Percentiles rank a stretch among this genome's conserved stretches.
These are phyloP conservation scores for Cladochytrium tenue DNA, from an alignment of 371 early-diverging fungal species.

Conservation along the genomic window DNA sequence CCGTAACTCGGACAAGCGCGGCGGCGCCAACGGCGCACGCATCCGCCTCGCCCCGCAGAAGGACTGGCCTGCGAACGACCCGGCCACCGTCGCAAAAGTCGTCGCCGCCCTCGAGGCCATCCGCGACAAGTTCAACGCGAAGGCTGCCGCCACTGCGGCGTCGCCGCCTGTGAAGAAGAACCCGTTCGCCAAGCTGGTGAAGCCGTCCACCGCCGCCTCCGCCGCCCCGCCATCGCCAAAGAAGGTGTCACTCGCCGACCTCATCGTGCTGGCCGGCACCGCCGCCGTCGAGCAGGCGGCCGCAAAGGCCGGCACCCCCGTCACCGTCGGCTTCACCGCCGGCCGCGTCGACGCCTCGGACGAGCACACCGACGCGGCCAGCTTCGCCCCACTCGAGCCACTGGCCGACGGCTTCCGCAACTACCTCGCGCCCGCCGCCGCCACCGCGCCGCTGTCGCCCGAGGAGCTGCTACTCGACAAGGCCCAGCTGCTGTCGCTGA, in stretches of 20 bases:
- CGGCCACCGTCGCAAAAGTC: neutral
- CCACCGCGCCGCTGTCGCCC: neutral
- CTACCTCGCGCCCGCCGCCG: neutral
- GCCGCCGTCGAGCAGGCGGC: slow-evolving; percentile 25
- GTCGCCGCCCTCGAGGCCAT: slow-evolving; percentile 9
- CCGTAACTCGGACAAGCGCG: slow-evolving; percentile 27
- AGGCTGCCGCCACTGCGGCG: neutral
- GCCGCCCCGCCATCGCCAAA: neutral
- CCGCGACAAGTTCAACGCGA: slow-evolving; percentile 7
- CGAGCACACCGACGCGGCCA: slow-evolving; percentile 19
- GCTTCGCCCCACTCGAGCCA: slow-evolving; percentile 21
- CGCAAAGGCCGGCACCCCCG: slow-evolving; percentile 8
- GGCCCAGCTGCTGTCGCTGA: slow-evolving; percentile 17
- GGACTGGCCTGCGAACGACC: slow-evolving; percentile 24
- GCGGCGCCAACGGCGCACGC: slow-evolving; percentile 33
- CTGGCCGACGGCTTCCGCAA: slow-evolving; percentile 23
- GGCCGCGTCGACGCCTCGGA: slow-evolving; percentile 18
- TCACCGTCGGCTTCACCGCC: slow-evolving; percentile 18
- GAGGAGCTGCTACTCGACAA: slow-evolving; percentile 20
- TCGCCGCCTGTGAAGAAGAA: slow-evolving; percentile 2
- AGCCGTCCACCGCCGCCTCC: too few species aligned
- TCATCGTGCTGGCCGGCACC: slow-evolving; percentile 31
- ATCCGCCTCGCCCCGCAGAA: slow-evolving; percentile 31
- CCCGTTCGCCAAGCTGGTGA: too few species aligned
- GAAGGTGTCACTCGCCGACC: slow-evolving; percentile 22